Percentiles rank a stretch among this genome's conserved stretches.
Conservation (phyloP, 1,284 basidiomycete genomes). For the Papiliotrema fonsecae region DNA sequence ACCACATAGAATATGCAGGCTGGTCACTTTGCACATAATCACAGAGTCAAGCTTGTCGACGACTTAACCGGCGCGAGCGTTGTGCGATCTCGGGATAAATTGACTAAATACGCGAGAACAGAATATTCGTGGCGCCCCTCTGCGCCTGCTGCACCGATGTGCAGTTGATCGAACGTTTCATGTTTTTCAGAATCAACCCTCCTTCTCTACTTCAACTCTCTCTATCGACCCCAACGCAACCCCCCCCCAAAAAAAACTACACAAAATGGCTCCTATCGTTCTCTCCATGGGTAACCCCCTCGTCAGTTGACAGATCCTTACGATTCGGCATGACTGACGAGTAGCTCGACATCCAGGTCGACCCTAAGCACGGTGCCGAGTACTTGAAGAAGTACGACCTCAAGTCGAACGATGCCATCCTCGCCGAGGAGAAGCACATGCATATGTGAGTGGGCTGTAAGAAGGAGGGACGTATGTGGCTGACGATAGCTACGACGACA, state of each 20-base stretch:
- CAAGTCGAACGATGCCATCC: conserved; percentile 93
- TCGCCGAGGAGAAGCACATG: conserved; percentile 83
- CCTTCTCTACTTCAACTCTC: neutral
- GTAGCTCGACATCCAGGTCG: conserved; percentile 77
- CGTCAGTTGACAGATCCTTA: conserved; percentile 21
- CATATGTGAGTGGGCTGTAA: conserved; percentile 59
- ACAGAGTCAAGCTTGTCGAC: too few species aligned
- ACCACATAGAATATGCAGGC: too few species aligned
- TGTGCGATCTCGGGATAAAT: too few species aligned
- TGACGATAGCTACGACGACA: conserved; percentile 72
- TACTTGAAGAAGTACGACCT: conserved; percentile 87
- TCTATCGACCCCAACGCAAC: too few species aligned
- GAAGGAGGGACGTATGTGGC: neutral
- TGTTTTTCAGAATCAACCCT: neutral
- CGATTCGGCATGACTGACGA: neutral
- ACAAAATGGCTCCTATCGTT: conserved; percentile 46
- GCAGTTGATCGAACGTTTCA: conserved; percentile 1
- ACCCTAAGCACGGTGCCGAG: conserved; percentile 61
- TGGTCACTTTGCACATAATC: too few species aligned
- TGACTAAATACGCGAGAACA: too few species aligned
- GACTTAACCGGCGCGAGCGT: too few species aligned
- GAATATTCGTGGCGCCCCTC: too few species aligned
- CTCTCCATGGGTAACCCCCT: conserved; percentile 86
- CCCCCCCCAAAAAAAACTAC: conserved; percentile 9
- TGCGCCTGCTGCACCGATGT: too few species aligned